Evolutionary conservation across 2,329 filamentous ascomycete genomes (phyloP).

Genomic region (Fusarium abutilonis): DNA sequence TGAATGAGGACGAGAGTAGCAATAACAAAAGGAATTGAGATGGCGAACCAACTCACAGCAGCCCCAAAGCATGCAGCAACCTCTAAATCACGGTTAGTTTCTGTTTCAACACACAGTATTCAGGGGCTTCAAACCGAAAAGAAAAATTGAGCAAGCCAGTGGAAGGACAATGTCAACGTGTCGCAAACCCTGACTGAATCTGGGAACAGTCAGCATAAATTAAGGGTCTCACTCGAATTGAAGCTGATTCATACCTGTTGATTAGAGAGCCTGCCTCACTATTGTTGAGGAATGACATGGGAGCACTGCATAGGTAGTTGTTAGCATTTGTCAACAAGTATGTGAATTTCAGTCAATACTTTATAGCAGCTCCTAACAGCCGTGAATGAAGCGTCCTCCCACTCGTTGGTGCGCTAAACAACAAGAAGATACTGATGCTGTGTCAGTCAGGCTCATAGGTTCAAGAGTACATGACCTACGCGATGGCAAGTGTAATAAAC

Average conservation of each 20-base stretch:
- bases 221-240: fast-evolving
- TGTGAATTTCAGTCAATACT: slow-evolving; percentile 4
- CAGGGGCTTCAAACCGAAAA: slow-evolving; percentile 37
- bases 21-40: slow-evolving; percentile 57
- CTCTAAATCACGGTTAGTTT: slow-evolving; percentile 31
- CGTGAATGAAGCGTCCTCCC: slow-evolving; percentile 41
- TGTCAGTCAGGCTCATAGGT: slow-evolving; percentile 11
- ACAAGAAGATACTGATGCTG: slow-evolving; percentile 34
- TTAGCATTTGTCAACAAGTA: background rate
- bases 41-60: slow-evolving; percentile 57
- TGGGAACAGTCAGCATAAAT: slow-evolving; percentile 19
- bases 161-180: slow-evolving; percentile 54
- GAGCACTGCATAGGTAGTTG: slow-evolving; percentile 32
- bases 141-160: slow-evolving; percentile 38
- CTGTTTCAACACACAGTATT: background rate
- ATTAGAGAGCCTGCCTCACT: slow-evolving; percentile 44
- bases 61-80: slow-evolving; percentile 53
- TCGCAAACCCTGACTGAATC: slow-evolving; percentile 57
- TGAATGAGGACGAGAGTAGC: slow-evolving; percentile 57
- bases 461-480: slow-evolving; percentile 16
- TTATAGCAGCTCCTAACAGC: slow-evolving; percentile 43
- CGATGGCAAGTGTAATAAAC: slow-evolving; percentile 43
- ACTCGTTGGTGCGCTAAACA: slow-evolving; percentile 43
- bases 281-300: slow-evolving; percentile 45
- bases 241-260: slow-evolving; percentile 37